Conservation (phyloP, 2,329 filamentous ascomycete species). For the Xylariaceae sp. region DNA sequence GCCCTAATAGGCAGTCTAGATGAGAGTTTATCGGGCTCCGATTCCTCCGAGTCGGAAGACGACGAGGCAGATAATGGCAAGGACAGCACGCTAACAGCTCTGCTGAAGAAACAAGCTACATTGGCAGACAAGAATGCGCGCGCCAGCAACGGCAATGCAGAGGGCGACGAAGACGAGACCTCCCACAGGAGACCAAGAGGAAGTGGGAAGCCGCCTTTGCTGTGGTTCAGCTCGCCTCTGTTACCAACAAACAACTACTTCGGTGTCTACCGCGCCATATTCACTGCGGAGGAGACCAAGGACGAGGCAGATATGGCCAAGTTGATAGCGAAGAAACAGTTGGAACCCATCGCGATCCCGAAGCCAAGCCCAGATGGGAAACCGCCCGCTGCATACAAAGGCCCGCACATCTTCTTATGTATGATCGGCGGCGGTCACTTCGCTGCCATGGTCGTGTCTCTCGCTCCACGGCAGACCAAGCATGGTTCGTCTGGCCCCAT, state of each 20-base stretch:
- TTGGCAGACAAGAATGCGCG: constrained; percentile 47
- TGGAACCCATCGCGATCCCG: constrained; percentile 56
- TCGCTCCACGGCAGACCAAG: constrained; percentile 75
- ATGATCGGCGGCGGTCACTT: constrained; percentile 99
- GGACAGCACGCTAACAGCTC: constrained; percentile 67
- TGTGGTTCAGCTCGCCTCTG: constrained; percentile 79
- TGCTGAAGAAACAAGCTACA: constrained; percentile 80
- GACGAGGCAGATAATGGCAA: constrained; percentile 48
- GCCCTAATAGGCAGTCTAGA: constrained; percentile 80
- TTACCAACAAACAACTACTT: constrained; percentile 76
- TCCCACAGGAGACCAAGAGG: constrained; percentile 44
- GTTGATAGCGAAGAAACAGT: constrained; percentile 70
- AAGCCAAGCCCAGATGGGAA: constrained; percentile 56
- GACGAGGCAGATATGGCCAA: constrained; percentile 59
- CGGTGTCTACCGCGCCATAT: constrained; percentile 79
- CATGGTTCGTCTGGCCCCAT: constrained; percentile 62
- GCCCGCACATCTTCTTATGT: constrained; percentile 88
- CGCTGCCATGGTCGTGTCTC: constrained; percentile 89
- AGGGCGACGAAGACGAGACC: constrained; percentile 49
- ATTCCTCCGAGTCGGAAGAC: constrained; percentile 67
- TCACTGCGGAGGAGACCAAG: constrained; percentile 68
- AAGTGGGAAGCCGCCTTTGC: constrained; percentile 65
- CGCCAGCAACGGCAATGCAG: constrained; percentile 37
- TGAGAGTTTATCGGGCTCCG: constrained; percentile 88
- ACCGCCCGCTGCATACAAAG: constrained; percentile 55